Conservation (phyloP, 2,329 filamentous ascomycete species). For the Aureobasidium sp. region DNA sequence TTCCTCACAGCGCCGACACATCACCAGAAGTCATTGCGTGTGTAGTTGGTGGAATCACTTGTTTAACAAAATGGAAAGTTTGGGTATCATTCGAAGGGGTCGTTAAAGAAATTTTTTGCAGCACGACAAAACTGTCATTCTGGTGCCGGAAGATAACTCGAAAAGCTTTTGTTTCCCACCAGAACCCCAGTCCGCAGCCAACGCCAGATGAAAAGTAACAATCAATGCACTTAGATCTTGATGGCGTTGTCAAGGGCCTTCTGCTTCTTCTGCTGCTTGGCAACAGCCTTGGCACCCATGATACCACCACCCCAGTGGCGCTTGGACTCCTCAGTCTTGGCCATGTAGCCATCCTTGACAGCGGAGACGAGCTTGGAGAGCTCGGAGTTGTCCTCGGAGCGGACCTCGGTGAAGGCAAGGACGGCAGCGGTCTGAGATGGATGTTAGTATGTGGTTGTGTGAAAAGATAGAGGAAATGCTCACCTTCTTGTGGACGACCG, state of each 20-base stretch:
- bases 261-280: constrained; percentile 71
- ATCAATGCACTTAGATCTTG: constrained; percentile 69
- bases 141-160: constrained; percentile 12
- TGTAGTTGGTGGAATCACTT: constrained; percentile 3
- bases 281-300: constrained; percentile 92
- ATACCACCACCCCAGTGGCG: constrained; percentile 99
- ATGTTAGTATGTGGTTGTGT: constrained; percentile 20
- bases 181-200: not conserved
- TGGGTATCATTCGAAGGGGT: constrained; percentile 10
- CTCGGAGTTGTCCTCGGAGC: constrained; percentile 96
- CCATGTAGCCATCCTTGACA: constrained; percentile 96
- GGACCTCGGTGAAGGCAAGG: constrained; percentile 90
- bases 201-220: constrained; percentile 9
- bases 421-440: constrained; percentile 83
- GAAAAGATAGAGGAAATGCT: constrained; percentile 18
- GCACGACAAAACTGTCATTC: constrained; percentile 13
- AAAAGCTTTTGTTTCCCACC: constrained; percentile 14
- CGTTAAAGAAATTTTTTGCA: constrained; percentile 14
- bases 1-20: not conserved
- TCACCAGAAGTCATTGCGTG: constrained; percentile 19
- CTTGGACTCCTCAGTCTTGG: constrained; percentile 86
- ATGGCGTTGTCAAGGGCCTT: constrained; percentile 91
- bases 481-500: constrained; percentile 99
- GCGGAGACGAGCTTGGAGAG: constrained; percentile 91
- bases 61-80: constrained; percentile 9